Base-by-base conservation (phyloP, 2,329 filamentous ascomycete genomes). In the Fusarium fracticaudum region DNA sequence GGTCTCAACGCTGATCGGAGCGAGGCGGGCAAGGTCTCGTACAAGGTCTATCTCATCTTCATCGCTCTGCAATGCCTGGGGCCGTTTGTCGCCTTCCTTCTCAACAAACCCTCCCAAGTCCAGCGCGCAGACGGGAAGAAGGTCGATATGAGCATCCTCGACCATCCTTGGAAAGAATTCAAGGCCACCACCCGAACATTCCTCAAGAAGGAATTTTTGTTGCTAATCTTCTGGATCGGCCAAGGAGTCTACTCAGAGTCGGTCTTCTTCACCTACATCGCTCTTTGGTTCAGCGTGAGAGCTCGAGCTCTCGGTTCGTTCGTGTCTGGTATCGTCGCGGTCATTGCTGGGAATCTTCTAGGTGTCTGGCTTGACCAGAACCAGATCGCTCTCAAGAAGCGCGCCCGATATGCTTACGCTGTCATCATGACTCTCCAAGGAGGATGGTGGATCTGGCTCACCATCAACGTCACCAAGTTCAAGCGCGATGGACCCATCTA, bases 371-470 rank as follows among this genome's bases (percentile, higher is more conserved):
- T 93, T 2, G 91, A 93, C 67, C 85, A 83, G 35, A 86, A 84
- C 6, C 82, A 83, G 0, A 79, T 91, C 13, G 79, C 87, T 1
- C 82, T 92, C 9, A 87, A 86, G 64, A 81, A 81, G 1, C 85
- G 90, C 4, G 85, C 87, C 6, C 84, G 91, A 3, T 85, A 81
- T 51, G 84, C 87, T 0, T 92, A 91, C 69, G 81, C 79, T 33
- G 69, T 83, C 12, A 86, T 90, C 53, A 84, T 86, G 55, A 81
- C 85, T 0, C 76, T 91, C 1, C 91, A 92, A 76, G 91, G 91
- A 2, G 90, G 84, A 1, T 92, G 90, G 87, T 94, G 91, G 91
- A 83, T 90, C 8, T 93, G 92, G 91, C 86, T 87, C 0, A 91
- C 91, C 0, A 80, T 93, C 5, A 83, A 91, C 8, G 90, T 90